Conservation (phyloP, 129 eudicot genomes). For the Centrapalus pauciflorus region DNA sequence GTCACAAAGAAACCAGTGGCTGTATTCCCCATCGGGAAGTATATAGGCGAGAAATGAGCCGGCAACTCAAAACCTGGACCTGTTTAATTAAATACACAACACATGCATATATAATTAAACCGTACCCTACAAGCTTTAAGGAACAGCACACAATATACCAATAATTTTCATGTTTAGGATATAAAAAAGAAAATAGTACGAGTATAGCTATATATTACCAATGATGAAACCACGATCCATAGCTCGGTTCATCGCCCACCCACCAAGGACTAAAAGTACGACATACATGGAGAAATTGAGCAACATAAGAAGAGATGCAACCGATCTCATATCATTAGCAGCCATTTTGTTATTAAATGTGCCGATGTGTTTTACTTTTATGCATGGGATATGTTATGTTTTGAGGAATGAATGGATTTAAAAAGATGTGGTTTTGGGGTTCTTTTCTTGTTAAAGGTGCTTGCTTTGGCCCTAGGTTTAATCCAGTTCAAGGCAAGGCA, state of each 20-base stretch:
- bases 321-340: slow-evolving; percentile 42
- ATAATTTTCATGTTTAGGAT: not conserved
- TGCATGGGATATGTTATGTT: slow-evolving; percentile 3
- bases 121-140: not conserved
- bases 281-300: slow-evolving; percentile 90
- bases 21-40: slow-evolving; percentile 89
- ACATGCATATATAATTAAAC: not conserved
- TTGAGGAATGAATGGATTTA: slow-evolving; percentile 3
- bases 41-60: slow-evolving; percentile 87
- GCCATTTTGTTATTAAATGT: slow-evolving; percentile 59
- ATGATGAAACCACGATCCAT: slow-evolving; percentile 77
- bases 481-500: slow-evolving; percentile 31
- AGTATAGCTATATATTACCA: slow-evolving; percentile 38
- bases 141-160: not conserved
- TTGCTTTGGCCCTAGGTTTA: slow-evolving; percentile 5
- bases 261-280: slow-evolving; percentile 64
- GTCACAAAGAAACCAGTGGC: slow-evolving; percentile 86
- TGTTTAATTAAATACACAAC: slow-evolving; percentile 36
- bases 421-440: slow-evolving; percentile 19
- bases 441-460: slow-evolving; percentile 30
- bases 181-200: not conserved
- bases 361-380: too few relatives aligned
- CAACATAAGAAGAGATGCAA: slow-evolving; percentile 52
- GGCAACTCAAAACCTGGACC: slow-evolving; percentile 64
- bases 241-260: slow-evolving; percentile 82